Conservation (phyloP, 148 eudicot genomes). For the Chenopodium suecicum region DNA sequence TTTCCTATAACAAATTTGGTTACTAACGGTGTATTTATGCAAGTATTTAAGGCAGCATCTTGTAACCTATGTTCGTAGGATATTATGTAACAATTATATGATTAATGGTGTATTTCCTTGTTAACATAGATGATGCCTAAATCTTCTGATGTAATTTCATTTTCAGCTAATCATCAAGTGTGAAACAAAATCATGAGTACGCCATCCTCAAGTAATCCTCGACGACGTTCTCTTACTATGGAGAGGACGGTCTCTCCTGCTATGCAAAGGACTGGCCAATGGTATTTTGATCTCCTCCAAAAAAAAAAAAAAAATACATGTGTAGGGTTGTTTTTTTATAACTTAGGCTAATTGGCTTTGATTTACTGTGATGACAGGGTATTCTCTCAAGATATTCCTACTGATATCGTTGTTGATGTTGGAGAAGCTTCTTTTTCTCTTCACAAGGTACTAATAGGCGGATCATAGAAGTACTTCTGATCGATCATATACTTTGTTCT, state of each 20-base stretch:
- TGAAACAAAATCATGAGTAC: constrained; percentile 35
- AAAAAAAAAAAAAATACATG: background rate
- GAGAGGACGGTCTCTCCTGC: constrained; percentile 72
- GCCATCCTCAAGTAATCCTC: constrained; percentile 33
- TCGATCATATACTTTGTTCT: background rate
- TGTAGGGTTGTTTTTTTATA: too few relatives aligned
- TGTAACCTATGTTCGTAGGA: background rate
- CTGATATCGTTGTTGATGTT: constrained; percentile 69
- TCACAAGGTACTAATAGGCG: constrained; percentile 61
- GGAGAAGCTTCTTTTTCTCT: constrained; percentile 65
- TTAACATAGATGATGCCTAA: background rate
- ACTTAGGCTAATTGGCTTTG: constrained; percentile 10
- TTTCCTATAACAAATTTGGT: background rate
- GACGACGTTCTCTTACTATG: constrained; percentile 76
- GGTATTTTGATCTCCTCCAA: constrained; percentile 38
- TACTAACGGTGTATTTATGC: background rate
- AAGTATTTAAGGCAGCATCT: too few relatives aligned
- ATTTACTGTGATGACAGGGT: constrained; percentile 51
- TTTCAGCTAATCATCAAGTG: constrained; percentile 2
- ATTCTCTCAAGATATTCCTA: constrained; percentile 81
- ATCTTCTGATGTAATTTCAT: background rate
- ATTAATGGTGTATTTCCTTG: background rate
- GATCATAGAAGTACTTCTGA: background rate
- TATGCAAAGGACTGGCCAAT: constrained; percentile 94
- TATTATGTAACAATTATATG: background rate